phyloP scores from a whole-genome alignment of 2,329 filamentous ascomycete species.

The Ceratocystis eucalypticola region DNA sequence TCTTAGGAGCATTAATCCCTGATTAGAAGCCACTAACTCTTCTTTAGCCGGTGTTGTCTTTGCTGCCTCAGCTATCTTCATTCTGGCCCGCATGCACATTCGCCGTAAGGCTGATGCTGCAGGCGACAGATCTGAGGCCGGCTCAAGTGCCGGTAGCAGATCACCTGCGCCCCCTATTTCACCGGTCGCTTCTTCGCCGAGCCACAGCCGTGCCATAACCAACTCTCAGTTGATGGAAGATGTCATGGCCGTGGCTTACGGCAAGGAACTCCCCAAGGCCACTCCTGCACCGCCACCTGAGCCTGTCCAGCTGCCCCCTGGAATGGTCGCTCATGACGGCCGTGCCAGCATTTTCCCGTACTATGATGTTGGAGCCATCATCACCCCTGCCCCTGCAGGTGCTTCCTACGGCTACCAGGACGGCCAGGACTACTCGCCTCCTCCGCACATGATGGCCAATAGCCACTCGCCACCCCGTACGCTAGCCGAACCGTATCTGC shows the following conservation, averaged over 20 bases:
- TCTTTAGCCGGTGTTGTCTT: constrained; percentile 16
- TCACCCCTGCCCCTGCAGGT: background rate
- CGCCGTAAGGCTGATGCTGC: constrained; percentile 5
- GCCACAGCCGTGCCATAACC: constrained; percentile 13
- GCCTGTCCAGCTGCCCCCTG: constrained; percentile 8
- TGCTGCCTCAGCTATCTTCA: constrained; percentile 15
- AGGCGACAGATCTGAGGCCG: background rate
- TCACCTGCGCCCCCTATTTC: background rate
- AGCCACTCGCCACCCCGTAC: background rate
- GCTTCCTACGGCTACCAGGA: constrained; percentile 16
- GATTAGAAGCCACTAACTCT: background rate
- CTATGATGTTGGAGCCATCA: constrained; percentile 5
- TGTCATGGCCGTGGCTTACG: constrained; percentile 15
- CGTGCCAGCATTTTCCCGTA: constrained; percentile 11
- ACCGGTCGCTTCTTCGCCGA: constrained; percentile 6
- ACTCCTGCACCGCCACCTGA: background rate
- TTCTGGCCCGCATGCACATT: constrained; percentile 14
- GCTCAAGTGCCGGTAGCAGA: background rate
- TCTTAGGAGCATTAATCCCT: background rate
- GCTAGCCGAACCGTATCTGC: background rate
- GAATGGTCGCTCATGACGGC: constrained; percentile 11
- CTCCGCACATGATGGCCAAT: background rate
- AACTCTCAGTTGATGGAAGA: constrained; percentile 17
- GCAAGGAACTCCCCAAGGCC: background rate
- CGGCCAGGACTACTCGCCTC: constrained; percentile 2